A percentile compares a stretch with the other conserved stretches of the same genome.
These are phyloP conservation scores for Papiliotrema flavescens DNA, from an alignment of 1,284 basidiomycete species.

Conservation along the genomic window DNA sequence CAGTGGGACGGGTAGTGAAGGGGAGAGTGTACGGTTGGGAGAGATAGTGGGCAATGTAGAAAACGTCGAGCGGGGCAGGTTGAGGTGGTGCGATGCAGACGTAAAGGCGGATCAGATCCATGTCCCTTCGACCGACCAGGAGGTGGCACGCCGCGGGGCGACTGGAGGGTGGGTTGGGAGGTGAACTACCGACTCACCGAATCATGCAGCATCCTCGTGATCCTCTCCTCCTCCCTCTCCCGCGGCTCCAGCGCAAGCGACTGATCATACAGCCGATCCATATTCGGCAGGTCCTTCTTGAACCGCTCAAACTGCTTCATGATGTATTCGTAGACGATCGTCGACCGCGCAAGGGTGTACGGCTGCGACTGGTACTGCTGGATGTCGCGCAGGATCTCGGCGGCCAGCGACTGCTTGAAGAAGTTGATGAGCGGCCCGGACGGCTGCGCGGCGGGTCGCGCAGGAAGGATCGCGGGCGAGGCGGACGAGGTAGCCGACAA, in stretches of 20 bases:
- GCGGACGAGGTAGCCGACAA: slow-evolving; percentile 6
- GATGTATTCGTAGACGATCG: slow-evolving; percentile 68
- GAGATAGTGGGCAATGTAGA: no score
- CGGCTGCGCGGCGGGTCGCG: not conserved
- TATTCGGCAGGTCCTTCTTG: slow-evolving; percentile 61
- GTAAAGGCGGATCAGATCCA: no score
- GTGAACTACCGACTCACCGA: slow-evolving; percentile 23
- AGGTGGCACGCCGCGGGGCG: no score
- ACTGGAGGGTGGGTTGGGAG: no score
- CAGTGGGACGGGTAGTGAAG: no score
- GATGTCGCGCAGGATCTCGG: slow-evolving; percentile 93
- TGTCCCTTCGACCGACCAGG: no score
- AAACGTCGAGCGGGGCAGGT: no score
- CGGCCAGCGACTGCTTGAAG: slow-evolving; percentile 86
- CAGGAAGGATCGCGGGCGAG: slow-evolving; percentile 4
- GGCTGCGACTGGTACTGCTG: slow-evolving; percentile 89
- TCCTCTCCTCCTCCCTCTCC: slow-evolving; percentile 64
- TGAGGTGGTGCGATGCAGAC: no score
- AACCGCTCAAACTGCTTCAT: slow-evolving; percentile 70
- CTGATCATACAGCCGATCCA: slow-evolving; percentile 83
- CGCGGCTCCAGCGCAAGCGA: slow-evolving; percentile 84
- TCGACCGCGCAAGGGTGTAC: slow-evolving; percentile 76
- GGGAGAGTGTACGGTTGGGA: no score
- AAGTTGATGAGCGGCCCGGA: slow-evolving; percentile 75
- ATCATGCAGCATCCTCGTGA: slow-evolving; percentile 42